Evolutionary conservation across 495 filamentous ascomycete species (phyloP).

Genomic region (Aspergillus heteromorphus): DNA sequence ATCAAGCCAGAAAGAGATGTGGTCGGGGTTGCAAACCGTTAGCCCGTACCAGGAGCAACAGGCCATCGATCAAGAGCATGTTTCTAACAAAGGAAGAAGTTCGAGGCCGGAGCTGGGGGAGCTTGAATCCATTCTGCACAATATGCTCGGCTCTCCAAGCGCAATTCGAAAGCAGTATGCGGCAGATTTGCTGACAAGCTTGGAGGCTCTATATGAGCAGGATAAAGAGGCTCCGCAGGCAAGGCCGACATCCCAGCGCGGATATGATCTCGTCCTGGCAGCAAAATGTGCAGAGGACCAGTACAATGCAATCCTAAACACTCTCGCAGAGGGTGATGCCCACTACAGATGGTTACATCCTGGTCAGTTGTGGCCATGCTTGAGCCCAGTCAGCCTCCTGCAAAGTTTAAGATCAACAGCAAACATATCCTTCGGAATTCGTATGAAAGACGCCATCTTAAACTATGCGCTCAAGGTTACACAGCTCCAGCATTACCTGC

Average conservation of each 20-base stretch:
- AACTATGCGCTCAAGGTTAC: slow-evolving; percentile 31
- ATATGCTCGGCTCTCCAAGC: not conserved
- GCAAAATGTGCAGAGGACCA: not conserved
- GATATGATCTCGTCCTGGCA: not conserved
- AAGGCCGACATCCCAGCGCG: not conserved
- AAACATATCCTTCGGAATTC: slow-evolving; percentile 11
- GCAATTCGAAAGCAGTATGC: not conserved
- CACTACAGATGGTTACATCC: not conserved
- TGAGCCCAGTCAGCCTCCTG: not conserved
- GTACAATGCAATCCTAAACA: not conserved
- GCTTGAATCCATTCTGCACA: not conserved
- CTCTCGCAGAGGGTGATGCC: not conserved
- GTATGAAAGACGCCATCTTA: slow-evolving; percentile 19
- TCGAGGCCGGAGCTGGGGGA: not conserved
- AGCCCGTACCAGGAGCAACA: no score
- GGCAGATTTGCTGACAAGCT: not conserved
- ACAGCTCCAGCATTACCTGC: slow-evolving; percentile 30
- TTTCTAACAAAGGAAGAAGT: no score
- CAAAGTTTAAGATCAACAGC: not conserved
- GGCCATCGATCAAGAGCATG: no score
- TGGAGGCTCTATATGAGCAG: not conserved
- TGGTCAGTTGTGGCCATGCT: not conserved
- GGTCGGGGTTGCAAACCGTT: no score
- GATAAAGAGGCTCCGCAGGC: no score
- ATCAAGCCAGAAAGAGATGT: no score